These are phyloP conservation scores for Silene noctiflora DNA, from an alignment of 179 eudicot species.

Conservation along the genomic window DNA sequence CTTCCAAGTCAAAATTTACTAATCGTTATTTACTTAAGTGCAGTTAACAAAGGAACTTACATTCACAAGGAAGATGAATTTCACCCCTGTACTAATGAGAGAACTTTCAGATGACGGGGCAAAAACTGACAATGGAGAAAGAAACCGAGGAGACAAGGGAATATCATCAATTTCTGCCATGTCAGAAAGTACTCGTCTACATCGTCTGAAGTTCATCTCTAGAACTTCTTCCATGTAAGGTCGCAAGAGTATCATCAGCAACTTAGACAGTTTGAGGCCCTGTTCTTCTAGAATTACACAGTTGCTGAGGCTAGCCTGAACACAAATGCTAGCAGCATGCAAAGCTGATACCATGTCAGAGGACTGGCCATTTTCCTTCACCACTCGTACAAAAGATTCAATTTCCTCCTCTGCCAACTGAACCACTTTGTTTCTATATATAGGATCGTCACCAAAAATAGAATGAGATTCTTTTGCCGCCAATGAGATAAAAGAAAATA, in stretches of 20 bases:
- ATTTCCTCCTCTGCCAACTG: constrained; percentile 96
- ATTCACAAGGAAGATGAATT: constrained; percentile 63
- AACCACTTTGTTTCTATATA: constrained; percentile 61
- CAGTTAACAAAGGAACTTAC: constrained; percentile 42
- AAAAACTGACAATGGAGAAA: constrained; percentile 73
- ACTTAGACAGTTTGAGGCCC: constrained; percentile 72
- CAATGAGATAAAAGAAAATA: constrained; percentile 66
- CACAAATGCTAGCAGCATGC: constrained; percentile 76
- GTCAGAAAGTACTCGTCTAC: constrained; percentile 63
- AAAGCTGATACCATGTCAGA: constrained; percentile 75
- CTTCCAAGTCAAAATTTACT: too few species aligned
- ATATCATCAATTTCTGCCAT: constrained; percentile 50
- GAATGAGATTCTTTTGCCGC: constrained; percentile 61
- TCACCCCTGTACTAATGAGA: constrained; percentile 65
- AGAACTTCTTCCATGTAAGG: constrained; percentile 89
- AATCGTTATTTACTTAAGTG: too few species aligned
- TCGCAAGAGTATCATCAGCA: constrained; percentile 76
- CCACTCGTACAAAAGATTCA: constrained; percentile 73
- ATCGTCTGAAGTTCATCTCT: constrained; percentile 83
- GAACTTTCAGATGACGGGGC: constrained; percentile 57
- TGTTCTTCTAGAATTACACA: constrained; percentile 69
- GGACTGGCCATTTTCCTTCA: constrained; percentile 82
- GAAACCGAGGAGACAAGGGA: constrained; percentile 73
- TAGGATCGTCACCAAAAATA: constrained; percentile 82
- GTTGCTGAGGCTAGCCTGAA: constrained; percentile 76